Percentiles rank a stretch among this genome's conserved stretches.
Evolutionary conservation across 2,329 filamentous ascomycete genomes (phyloP).

Genomic region (Alternaria burnsii): DNA sequence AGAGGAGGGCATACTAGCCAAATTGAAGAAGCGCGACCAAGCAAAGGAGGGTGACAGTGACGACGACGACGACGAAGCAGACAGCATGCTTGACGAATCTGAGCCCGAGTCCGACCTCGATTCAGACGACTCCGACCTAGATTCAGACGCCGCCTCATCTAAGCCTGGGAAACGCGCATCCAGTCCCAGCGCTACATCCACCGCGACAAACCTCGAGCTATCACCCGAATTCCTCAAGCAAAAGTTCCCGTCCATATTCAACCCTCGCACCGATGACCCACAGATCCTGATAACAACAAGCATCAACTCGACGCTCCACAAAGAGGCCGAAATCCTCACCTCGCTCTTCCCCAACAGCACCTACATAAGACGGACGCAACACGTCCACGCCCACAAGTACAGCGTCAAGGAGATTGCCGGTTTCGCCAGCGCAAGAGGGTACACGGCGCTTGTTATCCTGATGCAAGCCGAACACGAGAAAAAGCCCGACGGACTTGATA

Average conservation of each 20-base stretch:
- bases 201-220: slow-evolving; percentile 66
- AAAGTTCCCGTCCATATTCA: slow-evolving; percentile 68
- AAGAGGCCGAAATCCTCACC: slow-evolving; percentile 80
- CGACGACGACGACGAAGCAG: slow-evolving; percentile 33
- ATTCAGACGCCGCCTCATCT: slow-evolving; percentile 58
- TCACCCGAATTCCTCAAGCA: slow-evolving; percentile 67
- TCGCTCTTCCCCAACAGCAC: slow-evolving; percentile 80
- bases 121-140: slow-evolving; percentile 59
- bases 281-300: slow-evolving; percentile 94
- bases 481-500: slow-evolving; percentile 79
- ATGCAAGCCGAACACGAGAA: slow-evolving; percentile 82
- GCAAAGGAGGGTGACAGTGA: slow-evolving; percentile 11
- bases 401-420: slow-evolving; percentile 87
- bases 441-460: slow-evolving; percentile 83
- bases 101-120: slow-evolving; percentile 48
- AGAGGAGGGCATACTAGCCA: slow-evolving; percentile 46
- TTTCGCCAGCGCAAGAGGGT: slow-evolving; percentile 83
- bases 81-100: slow-evolving; percentile 78
- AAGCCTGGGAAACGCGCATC: slow-evolving; percentile 60
- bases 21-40: slow-evolving; percentile 45
- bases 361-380: slow-evolving; percentile 86
- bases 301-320: slow-evolving; percentile 86
- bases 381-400: slow-evolving; percentile 89
- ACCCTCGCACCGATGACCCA: slow-evolving; percentile 64
- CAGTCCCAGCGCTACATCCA: slow-evolving; percentile 62